These are phyloP conservation scores for Penicillium lividum DNA, from an alignment of 495 filamentous ascomycete species.

Conservation along the genomic window DNA sequence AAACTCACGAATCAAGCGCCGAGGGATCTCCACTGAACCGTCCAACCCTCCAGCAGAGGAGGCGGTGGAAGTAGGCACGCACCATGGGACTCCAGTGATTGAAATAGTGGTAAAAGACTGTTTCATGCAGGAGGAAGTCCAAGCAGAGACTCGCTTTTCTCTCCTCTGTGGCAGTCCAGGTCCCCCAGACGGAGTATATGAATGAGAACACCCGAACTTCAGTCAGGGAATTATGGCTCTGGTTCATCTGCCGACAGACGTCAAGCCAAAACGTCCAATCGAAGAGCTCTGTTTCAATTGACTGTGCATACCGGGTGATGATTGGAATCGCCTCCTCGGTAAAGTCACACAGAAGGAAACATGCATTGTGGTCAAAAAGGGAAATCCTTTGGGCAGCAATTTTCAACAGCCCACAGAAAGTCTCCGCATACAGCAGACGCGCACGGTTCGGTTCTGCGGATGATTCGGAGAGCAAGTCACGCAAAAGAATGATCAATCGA, in stretches of 20 bases:
- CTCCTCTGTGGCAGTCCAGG: slow-evolving; percentile 62
- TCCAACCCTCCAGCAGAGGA: slow-evolving; percentile 90
- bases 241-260: slow-evolving; percentile 78
- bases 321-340: slow-evolving; percentile 75
- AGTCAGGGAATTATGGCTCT: slow-evolving; percentile 91
- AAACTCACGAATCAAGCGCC: slow-evolving; percentile 68
- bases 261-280: slow-evolving; percentile 92
- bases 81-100: slow-evolving; percentile 99
- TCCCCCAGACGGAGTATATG: slow-evolving; percentile 79
- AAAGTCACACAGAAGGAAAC: slow-evolving; percentile 91
- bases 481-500: slow-evolving; percentile 79
- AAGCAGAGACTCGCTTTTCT: slow-evolving; percentile 74
- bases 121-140: slow-evolving; percentile 76
- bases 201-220: slow-evolving; percentile 89
- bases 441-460: slow-evolving; percentile 55
- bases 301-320: slow-evolving; percentile 57
- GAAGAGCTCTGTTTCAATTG: slow-evolving; percentile 44
- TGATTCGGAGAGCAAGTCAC: slow-evolving; percentile 79
- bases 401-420: slow-evolving; percentile 73
- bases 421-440: slow-evolving; percentile 74
- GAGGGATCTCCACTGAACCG: slow-evolving; percentile 70
- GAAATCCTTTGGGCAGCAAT: slow-evolving; percentile 74
- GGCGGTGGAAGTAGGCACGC: slow-evolving; percentile 89
- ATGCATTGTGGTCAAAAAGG: slow-evolving; percentile 82
- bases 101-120: slow-evolving; percentile 82